These are phyloP conservation scores for Schizophyllum amplum DNA, from an alignment of 1,284 basidiomycete species.

Conservation along the genomic window DNA sequence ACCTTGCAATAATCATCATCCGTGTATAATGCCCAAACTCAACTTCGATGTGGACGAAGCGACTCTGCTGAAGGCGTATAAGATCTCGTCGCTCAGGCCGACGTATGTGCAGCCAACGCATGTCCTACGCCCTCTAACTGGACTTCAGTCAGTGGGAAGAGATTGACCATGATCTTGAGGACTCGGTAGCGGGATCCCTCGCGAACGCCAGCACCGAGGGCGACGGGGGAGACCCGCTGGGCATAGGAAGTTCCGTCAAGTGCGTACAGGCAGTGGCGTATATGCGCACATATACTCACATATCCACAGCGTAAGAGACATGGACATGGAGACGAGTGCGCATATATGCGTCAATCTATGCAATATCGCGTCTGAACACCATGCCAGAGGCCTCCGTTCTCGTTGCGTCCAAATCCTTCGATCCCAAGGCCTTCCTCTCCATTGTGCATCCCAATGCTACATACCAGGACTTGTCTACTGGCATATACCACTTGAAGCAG, in stretches of 20 bases:
- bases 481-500: constrained; percentile 62
- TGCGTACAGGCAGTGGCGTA: constrained; percentile 27
- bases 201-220: constrained; percentile 42
- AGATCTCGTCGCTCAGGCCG: constrained; percentile 59
- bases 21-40: constrained; percentile 35
- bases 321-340: constrained; percentile 72
- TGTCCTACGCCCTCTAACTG: constrained; percentile 2
- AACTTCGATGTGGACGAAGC: constrained; percentile 69
- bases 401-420: constrained; percentile 90
- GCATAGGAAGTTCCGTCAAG: constrained; percentile 55
- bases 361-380: constrained; percentile 3
- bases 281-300: background rate
- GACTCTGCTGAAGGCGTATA: constrained; percentile 65
- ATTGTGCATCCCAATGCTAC: constrained; percentile 93
- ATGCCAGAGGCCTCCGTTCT: constrained; percentile 68
- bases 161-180: constrained; percentile 67
- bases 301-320: constrained; percentile 43
- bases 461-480: constrained; percentile 81
- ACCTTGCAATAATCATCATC: background rate
- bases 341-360: constrained; percentile 4
- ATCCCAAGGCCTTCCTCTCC: constrained; percentile 90
- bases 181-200: constrained; percentile 54
- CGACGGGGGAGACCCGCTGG: constrained; percentile 57
- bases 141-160: constrained; percentile 71
- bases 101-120: constrained; percentile 36